Percentiles rank a stretch among this genome's conserved stretches.
Evolutionary conservation across 805 yeast species (phyloP).

Genomic region (Zygoascus flipseniorum): DNA sequence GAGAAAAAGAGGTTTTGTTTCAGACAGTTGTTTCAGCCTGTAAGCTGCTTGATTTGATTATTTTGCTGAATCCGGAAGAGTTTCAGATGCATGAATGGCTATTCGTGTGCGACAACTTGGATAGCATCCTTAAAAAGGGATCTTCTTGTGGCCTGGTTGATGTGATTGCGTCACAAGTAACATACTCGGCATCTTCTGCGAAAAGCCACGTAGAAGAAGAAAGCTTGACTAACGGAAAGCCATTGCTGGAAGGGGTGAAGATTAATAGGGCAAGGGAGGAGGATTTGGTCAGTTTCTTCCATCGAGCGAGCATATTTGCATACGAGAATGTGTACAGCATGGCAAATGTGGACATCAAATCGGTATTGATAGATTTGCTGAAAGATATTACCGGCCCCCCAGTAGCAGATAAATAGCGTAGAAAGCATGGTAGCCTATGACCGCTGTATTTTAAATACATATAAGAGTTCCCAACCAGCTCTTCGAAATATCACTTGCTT

Average conservation of each 20-base stretch:
- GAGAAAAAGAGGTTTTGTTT: conserved; percentile 7
- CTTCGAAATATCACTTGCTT: conserved; percentile 53
- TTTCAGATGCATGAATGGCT: conserved; percentile 75
- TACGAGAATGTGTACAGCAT: conserved; percentile 60
- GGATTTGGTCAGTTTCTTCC: conserved; percentile 55
- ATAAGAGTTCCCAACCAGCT: conserved; percentile 93
- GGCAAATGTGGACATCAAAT: conserved; percentile 32
- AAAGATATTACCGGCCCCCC: conserved; percentile 33
- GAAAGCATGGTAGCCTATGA: neutral
- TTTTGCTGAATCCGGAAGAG: conserved; percentile 66
- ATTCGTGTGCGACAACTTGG: conserved; percentile 62
- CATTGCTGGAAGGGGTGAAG: conserved; percentile 32
- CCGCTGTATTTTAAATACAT: conserved; percentile 52
- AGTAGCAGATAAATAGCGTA: neutral
- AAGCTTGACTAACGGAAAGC: conserved; percentile 19
- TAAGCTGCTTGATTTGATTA: conserved; percentile 68
- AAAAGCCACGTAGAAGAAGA: conserved; percentile 1
- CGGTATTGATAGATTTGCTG: conserved; percentile 49
- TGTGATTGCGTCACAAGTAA: conserved; percentile 26
- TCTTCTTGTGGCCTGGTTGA: conserved; percentile 39
- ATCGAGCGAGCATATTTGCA: conserved; percentile 51
- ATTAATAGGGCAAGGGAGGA: conserved; percentile 31
- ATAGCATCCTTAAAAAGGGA: conserved; percentile 39
- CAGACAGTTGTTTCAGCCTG: conserved; percentile 42
- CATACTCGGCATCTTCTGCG: conserved; percentile 15